Base-by-base conservation (phyloP, 148 eudicot genomes). In the Chenopodium formosanum region DNA sequence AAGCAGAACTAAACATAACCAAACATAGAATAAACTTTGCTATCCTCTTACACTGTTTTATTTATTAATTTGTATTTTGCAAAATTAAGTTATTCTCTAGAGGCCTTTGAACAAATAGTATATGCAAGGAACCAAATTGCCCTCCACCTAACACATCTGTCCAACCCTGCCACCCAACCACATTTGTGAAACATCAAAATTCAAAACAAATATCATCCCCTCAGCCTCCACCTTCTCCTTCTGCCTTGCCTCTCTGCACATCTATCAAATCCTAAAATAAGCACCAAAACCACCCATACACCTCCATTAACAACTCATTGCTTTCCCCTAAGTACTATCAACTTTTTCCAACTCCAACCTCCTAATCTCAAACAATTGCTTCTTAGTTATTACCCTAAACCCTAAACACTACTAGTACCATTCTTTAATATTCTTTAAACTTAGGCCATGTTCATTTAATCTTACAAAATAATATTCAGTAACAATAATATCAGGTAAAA, bases 281-380 rank as follows among this genome's bases (percentile, higher is more conserved):
- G 9, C 56, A 9, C 56, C 50, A 17, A 1, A 2, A 34, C 17
- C 56, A 12, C 58, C 50, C 12, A 1, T 0, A 2, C 58, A 8
- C 16, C 1, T 12, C 25, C 3, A 2, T 64, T 3, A 12, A 12
- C 72, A 13, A 66, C 9, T 27, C n/a, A 7, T 7, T 70, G 48
- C 20, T 19, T 2, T 7, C 2, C 19, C 44, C 14, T 3, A 70
- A 70, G 11, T 2, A 3, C 12, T 29, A 68, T 34, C 48, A 70
- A 70, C 0, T 70, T 19, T 70, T 5, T 70, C 73, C 48, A 70
- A 70, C 73, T 70, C 23, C 48, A 70, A 70, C 48, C 73, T 70
- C 73, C 48, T 27, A 34, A 34, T 47, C 23, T 62, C 23, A n/a
- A 7, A 22, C 7, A 62, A n/a, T 9, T 7, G 6, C 66, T 62